Percentiles rank a stretch among this genome's conserved stretches.
phyloP scores from a whole-genome alignment of 208 protist genomes.

The Wallacemonas sp. region DNA sequence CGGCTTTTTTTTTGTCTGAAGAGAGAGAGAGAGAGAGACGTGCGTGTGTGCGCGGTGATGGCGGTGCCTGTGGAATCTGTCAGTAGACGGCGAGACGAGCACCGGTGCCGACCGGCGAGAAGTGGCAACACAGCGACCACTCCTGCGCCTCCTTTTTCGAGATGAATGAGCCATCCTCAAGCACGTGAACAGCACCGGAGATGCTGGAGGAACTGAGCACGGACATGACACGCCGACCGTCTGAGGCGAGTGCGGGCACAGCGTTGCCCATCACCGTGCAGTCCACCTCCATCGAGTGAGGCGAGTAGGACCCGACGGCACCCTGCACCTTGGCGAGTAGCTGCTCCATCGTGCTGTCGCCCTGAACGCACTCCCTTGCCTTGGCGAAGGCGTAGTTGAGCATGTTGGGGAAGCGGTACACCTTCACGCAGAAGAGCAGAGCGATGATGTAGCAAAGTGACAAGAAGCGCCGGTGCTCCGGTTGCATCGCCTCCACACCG shows the following conservation, averaged over 20 bases:
- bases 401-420: constrained; percentile 81
- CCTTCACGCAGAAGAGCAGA: constrained; percentile 82
- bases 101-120: constrained; percentile 71
- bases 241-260: constrained; percentile 41
- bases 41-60: too few relatives aligned
- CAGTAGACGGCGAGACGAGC: constrained; percentile 50
- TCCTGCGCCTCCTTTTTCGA: constrained; percentile 64
- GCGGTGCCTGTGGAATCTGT: too few relatives aligned
- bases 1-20: neutral
- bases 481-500: constrained; percentile 8
- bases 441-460: constrained; percentile 59
- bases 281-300: constrained; percentile 69
- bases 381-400: constrained; percentile 69
- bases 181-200: constrained; percentile 42
- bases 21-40: too few relatives aligned
- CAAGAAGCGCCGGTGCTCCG: constrained; percentile 69
- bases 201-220: constrained; percentile 44
- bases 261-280: constrained; percentile 31
- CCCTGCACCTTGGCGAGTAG: constrained; percentile 56
- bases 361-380: constrained; percentile 60
- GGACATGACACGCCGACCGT: constrained; percentile 57
- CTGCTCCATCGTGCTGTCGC: constrained; percentile 35
- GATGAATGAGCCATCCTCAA: constrained; percentile 73
- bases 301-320: constrained; percentile 68
- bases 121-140: constrained; percentile 83